Evolutionary conservation across 2,329 filamentous ascomycete genomes (phyloP), one percentile per base, ranked within the genome.

Genomic region (Trichoderma aggressivum): DNA sequence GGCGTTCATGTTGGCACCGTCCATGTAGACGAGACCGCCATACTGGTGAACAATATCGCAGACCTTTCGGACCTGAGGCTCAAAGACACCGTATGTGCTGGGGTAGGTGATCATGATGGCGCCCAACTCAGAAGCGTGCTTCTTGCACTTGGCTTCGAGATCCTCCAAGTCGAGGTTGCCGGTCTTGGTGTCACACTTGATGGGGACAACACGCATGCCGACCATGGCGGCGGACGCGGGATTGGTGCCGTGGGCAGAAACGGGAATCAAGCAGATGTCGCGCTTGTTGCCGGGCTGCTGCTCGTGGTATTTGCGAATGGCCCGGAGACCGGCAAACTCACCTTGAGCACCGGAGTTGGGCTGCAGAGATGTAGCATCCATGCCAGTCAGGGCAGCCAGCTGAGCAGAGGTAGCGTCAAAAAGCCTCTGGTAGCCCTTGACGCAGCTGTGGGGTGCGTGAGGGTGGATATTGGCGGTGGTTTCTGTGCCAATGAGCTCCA

Each of bases 31-130:
- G 79, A 97, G 93, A 11, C 95, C 95, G 66, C 95, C 95, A 78
- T 97, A 85, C 74, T 92, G 82, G 83, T 98, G 95, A 21, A 98
- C 94, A 34, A 97, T 85, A 70, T 94, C 85, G 81, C 94, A 97
- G 18, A 91, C 94, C 78, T 92, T 89, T 84, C 94, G 96, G 80
- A 97, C 89, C 74, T 90, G 88, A 3, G 94, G 94, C 85, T 98
- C 95, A 78, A 97, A 98, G 34, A 98, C 93, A 79, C 95, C 95
- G 75, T 92, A 98, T 0, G 95, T 98, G 80, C 92, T 96, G 36
- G 95, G 95, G 80, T 98, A 98, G 2, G 95, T 98, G 77, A 98
- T 89, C 95, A 98, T 98, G 82, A 98, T 95, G 64, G 94, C 95
- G 14, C 90, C 94, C 53, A 98, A 88, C 78, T 97, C 90, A 65